Conservation (phyloP, 805 yeast genomes). For the Candida orba region DNA sequence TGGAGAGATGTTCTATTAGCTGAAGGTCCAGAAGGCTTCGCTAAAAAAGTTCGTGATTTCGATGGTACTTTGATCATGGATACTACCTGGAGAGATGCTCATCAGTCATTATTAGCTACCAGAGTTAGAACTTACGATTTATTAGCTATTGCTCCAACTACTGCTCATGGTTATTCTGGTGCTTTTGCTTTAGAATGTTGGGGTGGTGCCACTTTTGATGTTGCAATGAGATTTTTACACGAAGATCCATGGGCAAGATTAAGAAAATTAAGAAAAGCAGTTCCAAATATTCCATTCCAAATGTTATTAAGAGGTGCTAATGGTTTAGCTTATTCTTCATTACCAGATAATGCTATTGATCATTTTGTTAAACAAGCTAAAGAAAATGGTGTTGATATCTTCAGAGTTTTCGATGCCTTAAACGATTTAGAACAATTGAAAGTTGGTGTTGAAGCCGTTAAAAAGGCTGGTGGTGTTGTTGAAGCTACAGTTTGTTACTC, state of each 20-base stretch:
- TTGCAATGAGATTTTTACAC: constrained; percentile 94
- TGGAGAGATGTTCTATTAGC: constrained; percentile 86
- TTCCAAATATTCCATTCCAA: constrained; percentile 98
- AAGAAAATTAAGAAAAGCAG: constrained; percentile 76
- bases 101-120: constrained; percentile 94
- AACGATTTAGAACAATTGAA: constrained; percentile 94
- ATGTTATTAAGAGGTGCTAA: constrained; percentile 99
- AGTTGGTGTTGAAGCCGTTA: constrained; percentile 97
- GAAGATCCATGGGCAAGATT: constrained; percentile 99
- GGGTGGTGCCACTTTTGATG: constrained; percentile 99
- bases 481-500: constrained; percentile 98
- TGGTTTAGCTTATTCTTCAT: constrained; percentile 96
- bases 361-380: constrained; percentile 94
- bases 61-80: constrained; percentile 93
- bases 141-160: constrained; percentile 85
- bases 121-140: constrained; percentile 94
- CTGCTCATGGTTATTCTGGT: constrained; percentile 82
- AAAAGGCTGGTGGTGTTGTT: constrained; percentile 97
- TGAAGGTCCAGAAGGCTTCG: constrained; percentile 86
- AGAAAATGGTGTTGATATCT: constrained; percentile 92
- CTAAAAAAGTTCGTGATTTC: constrained; percentile 75
- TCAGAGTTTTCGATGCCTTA: constrained; percentile 96
- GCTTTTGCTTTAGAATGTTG: constrained; percentile 97
- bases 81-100: constrained; percentile 99
- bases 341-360: constrained; percentile 98